These are phyloP conservation scores for Daedaleopsis nitida DNA, from an alignment of 768 basidiomycete species.

Conservation along the genomic window DNA sequence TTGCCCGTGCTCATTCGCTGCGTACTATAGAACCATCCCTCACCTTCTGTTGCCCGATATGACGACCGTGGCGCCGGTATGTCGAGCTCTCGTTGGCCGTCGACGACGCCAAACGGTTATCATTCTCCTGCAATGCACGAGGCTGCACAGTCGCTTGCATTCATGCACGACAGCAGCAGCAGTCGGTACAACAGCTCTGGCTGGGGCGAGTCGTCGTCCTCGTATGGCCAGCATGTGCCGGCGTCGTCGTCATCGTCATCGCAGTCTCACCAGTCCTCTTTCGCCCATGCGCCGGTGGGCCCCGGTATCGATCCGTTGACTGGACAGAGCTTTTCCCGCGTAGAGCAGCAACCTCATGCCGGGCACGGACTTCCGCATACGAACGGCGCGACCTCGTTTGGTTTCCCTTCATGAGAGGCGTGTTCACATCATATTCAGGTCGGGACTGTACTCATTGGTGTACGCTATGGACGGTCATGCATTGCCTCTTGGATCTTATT, in stretches of 20 bases:
- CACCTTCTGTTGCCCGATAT: not conserved
- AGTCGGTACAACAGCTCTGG: conserved; percentile 3
- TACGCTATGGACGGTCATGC: not conserved
- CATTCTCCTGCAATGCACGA: conserved; percentile 10
- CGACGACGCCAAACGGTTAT: conserved; percentile 13
- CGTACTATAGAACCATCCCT: not conserved
- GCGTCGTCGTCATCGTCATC: not conserved
- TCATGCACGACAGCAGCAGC: conserved; percentile 17
- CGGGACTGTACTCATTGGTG: not conserved
- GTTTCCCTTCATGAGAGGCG: conserved; percentile 3
- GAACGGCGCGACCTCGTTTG: conserved; percentile 3
- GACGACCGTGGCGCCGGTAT: not conserved
- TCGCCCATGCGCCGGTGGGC: not conserved
- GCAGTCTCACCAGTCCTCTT: conserved; percentile 2
- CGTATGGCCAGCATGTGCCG: conserved; percentile 5
- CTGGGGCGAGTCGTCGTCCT: conserved; percentile 5
- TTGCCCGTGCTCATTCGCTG: not conserved
- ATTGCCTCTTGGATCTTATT: not conserved
- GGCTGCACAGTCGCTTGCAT: conserved; percentile 17
- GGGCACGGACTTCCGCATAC: not conserved
- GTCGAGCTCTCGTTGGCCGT: conserved; percentile 15
- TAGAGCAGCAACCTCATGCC: conserved; percentile 10
- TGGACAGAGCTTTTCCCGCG: conserved; percentile 2
- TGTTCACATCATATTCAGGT: not conserved
- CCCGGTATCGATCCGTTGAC: conserved; percentile 11